Base-by-base conservation (phyloP, 1,284 basidiomycete genomes). In the Ganoderma lingzhi region DNA sequence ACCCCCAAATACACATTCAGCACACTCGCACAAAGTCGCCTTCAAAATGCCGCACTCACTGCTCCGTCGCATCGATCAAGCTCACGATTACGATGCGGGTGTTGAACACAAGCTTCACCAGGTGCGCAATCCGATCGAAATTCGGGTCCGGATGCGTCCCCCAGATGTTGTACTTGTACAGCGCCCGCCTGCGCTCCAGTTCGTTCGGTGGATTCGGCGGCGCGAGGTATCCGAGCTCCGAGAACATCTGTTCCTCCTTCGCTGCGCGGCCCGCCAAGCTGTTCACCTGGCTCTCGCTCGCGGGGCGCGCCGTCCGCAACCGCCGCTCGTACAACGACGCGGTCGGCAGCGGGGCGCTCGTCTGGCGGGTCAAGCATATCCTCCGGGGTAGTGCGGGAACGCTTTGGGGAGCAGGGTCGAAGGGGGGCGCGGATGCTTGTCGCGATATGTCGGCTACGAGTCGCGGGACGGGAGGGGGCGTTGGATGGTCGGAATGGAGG, bases 71-170 rank as follows among this genome's bases (percentile, higher is more conserved):
- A 78, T 97, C 96, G 15, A 97, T 86, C 53, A 98, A 82, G 5
- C 92, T 90, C 53, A 98, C 93, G 23, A 91, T 80, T 5, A 97
- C 96, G 32, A 93, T 90, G 77, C 94, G 95, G 1, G 95, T 94
- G 77, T 90, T 94, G 82, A 98, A 98, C 15, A 98, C 96, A 39
- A 98, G 84, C 82, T 97, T 97, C 65, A 93, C 94, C 62, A 98
- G 86, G 84, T 88, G 95, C 73, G 87, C 92, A 72, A 98, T 97
- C 28, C 96, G 89, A 80, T 98, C 96, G 78, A 98, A 98, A 79
- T 97, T 97, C 73, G 89, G 84, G 78, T 98, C 96, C 19, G 91
- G 86, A 19, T 90, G 89, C 0, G 95, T 96, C 73, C 94, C 90
- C 86, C 95, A 90, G 41, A 97, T 93, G 74, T 96, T 96, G 82